A percentile compares a stretch with the other conserved stretches of the same genome.
phyloP scores from a whole-genome alignment of 1,284 basidiomycete genomes.

The Fistulinella cinereoalba region DNA sequence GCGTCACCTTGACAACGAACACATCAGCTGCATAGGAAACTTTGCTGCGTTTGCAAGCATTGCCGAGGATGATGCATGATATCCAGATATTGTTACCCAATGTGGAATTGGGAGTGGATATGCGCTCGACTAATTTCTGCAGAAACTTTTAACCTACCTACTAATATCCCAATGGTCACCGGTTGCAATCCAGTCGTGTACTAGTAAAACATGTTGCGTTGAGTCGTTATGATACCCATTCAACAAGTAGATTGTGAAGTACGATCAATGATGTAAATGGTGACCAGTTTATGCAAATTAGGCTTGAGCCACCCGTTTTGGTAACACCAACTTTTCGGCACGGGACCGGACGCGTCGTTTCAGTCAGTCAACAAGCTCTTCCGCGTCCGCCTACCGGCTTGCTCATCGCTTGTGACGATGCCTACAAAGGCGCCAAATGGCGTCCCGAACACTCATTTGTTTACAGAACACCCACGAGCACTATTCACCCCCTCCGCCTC shows the following conservation, averaged over 20 bases:
- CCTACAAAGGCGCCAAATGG: conserved; percentile 5
- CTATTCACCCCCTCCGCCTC: conserved; percentile 30
- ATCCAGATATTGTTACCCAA: conserved; percentile 9
- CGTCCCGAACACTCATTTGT: conserved; percentile 1
- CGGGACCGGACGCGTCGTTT: conserved; percentile 19
- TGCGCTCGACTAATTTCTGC: conserved; percentile 1
- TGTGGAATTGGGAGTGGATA: neutral
- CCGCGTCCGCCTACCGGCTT: conserved; percentile 1
- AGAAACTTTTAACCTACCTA: neutral
- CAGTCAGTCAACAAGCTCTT: conserved; percentile 17
- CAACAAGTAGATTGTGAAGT: conserved; percentile 6
- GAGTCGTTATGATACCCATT: conserved; percentile 14
- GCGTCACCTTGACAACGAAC: conserved; percentile 49
- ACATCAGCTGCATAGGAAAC: conserved; percentile 40
- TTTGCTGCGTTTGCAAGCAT: conserved; percentile 28
- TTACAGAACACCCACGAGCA: conserved; percentile 11
- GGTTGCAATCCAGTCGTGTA: conserved; percentile 19
- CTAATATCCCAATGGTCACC: conserved; percentile 1
- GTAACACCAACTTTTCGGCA: conserved; percentile 11
- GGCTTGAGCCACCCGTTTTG: conserved; percentile 13
- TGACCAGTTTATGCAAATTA: too few species aligned
- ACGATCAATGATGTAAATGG: too few species aligned
- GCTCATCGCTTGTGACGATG: conserved; percentile 14
- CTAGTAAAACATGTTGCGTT: neutral
- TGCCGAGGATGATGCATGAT: conserved; percentile 25